Conservation (phyloP, 176 grass and related monocot species). For the Phyllostachys edulis region DNA sequence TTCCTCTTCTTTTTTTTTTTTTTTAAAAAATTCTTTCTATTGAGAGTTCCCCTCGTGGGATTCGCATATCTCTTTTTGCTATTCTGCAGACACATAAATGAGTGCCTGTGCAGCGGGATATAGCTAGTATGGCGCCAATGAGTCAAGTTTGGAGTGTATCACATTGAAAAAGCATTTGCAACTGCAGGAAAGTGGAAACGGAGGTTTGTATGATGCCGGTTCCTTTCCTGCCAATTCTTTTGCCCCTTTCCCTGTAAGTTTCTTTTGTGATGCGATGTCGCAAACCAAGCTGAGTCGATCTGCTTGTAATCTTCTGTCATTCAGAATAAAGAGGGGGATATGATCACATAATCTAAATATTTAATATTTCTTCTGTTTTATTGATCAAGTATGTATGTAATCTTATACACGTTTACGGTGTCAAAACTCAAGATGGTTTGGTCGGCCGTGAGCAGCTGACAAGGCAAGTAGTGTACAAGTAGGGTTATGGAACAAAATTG, state of each 20-base stretch:
- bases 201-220: slow-evolving; percentile 33
- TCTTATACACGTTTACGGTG: not conserved
- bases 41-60: slow-evolving; percentile 2
- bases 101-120: slow-evolving; percentile 39
- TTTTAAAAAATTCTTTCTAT: slow-evolving; percentile 2
- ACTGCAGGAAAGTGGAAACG: slow-evolving; percentile 29
- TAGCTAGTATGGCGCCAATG: slow-evolving; percentile 21
- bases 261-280: slow-evolving; percentile 24
- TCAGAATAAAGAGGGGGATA: slow-evolving; percentile 53
- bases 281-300: slow-evolving; percentile 26
- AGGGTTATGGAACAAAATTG: not conserved
- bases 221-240: slow-evolving; percentile 45
- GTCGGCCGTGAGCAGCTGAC: not conserved
- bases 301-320: slow-evolving; percentile 40
- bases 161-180: slow-evolving; percentile 22
- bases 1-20: not conserved
- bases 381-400: not conserved
- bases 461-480: not conserved
- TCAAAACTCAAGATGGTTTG: not conserved
- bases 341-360: slow-evolving; percentile 9
- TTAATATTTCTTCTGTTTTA: not conserved
- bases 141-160: slow-evolving; percentile 24
- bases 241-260: slow-evolving; percentile 18
- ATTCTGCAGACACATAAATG: slow-evolving; percentile 24
- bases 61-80: not conserved